These are phyloP conservation scores for Chlorella vulgaris DNA, from an alignment of 139 green algal genomes.

Conservation along the genomic window DNA sequence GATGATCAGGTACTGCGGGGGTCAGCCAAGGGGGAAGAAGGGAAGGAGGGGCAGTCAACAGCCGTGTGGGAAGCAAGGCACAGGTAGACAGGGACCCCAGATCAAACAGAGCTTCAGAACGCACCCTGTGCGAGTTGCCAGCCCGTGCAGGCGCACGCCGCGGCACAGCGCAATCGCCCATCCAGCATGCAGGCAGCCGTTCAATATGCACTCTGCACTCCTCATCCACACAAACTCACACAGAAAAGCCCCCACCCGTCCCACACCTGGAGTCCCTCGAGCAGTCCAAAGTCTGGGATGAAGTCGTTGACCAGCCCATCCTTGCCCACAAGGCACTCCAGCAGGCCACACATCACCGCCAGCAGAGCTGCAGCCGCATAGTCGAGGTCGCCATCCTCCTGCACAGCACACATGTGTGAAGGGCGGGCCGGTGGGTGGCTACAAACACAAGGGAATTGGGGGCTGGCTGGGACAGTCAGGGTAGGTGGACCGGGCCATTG, in stretches of 20 bases:
- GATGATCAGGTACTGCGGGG: conserved; percentile 16
- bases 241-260: no score
- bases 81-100: background rate
- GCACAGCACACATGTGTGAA: background rate
- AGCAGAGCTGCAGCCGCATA: conserved; percentile 27
- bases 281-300: conserved; percentile 13
- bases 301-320: background rate
- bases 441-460: background rate
- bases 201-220: no score
- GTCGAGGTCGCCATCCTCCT: conserved; percentile 24
- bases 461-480: background rate
- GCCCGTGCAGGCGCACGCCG: no score
- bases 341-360: conserved; percentile 1
- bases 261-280: conserved; percentile 10
- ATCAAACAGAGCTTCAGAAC: no score
- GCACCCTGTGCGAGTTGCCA: no score
- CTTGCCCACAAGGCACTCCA: conserved; percentile 33
- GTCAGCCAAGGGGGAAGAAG: background rate
- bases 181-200: no score
- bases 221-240: no score
- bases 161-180: no score
- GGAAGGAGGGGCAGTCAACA: background rate
- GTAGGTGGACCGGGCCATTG: no score
- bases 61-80: background rate
- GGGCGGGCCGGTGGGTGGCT: no score